phyloP scores from a whole-genome alignment of 2,329 filamentous ascomycete genomes.

The Epichloe elymi region DNA sequence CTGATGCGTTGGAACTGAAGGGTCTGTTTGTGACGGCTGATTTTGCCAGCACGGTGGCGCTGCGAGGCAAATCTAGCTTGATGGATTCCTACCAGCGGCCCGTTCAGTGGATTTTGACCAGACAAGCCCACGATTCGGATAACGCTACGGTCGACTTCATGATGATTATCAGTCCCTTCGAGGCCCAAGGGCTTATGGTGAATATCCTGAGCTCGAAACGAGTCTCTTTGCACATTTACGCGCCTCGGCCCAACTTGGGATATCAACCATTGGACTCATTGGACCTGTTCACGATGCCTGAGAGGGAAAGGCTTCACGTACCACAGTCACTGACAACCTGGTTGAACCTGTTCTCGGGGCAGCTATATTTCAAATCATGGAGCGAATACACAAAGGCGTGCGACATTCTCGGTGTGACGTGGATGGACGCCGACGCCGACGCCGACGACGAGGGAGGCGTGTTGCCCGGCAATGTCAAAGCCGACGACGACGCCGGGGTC shows the following conservation, averaged over 20 bases:
- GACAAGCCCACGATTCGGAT: not conserved
- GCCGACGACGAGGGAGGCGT: too few species aligned
- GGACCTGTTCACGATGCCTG: conserved; percentile 9
- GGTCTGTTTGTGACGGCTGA: conserved; percentile 10
- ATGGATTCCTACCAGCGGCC: conserved; percentile 12
- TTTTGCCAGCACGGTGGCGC: conserved; percentile 7
- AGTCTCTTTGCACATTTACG: conserved; percentile 37
- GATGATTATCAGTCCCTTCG: conserved; percentile 47
- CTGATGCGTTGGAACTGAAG: conserved; percentile 7
- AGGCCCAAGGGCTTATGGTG: conserved; percentile 39
- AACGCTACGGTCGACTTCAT: conserved; percentile 12
- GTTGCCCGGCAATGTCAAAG: not conserved
- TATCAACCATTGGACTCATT: conserved; percentile 9
- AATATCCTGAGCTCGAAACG: conserved; percentile 19
- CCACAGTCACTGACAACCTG: conserved; percentile 11
- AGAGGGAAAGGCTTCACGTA: not conserved
- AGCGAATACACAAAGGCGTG: conserved; percentile 41
- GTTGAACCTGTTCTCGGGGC: conserved; percentile 55
- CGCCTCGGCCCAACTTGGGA: conserved; percentile 27
- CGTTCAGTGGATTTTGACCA: conserved; percentile 13
- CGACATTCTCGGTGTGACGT: conserved; percentile 35
- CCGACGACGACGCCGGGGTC: fast-evolving
- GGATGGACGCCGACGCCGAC: conserved; percentile 12
- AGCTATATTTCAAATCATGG: conserved; percentile 45
- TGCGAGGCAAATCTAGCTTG: not conserved